Evolutionary conservation across 192 early-diverging fungal species (phyloP), one percentile per base, ranked within the genome.

Genomic region (Umbelopsis isabellina): DNA sequence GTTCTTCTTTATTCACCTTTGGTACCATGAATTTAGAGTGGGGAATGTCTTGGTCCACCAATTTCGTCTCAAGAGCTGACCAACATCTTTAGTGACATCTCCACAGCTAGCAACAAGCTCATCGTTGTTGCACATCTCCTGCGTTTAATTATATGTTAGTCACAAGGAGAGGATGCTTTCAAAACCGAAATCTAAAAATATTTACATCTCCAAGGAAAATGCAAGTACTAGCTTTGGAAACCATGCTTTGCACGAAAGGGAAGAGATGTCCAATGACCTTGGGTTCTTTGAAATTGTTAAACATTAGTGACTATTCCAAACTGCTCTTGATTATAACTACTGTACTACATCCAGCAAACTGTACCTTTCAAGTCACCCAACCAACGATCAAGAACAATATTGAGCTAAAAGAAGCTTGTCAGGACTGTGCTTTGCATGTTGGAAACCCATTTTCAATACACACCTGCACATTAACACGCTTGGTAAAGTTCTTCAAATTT

Each of bases 171-270:
- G 1, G 0, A 9, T 10, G 37, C 37, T 41, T 1, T 10, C 37
- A 41, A 0, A 5, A 30, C 10, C 10, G 6, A 41, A 41, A 4
- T 10, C 0, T 2, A 4, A 41, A 15, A 50, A 33, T 21, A 69
- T 46, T 49, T 30, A 71, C 46, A 16, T 71, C 25, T 16, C 65
- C 46, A 30, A 78, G 65, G 27, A 58, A 70, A 47, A 65, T 30
- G 48, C 55, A 66, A 2, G 53, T 45, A 75, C 80, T 77, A 45
- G 76, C 73, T 16, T 65, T 73, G 48, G 80, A 69, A 41, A 81
- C 68, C 71, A 78, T 77, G 15, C 71, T 58, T 49, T 72, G 64
- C 0, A 81, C 12, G 4, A 81, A 27, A 5, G 23, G 25, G 37
- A 66, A 44, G 3, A 76, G 71, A 12, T 75, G 69, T 25, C 65